Conservation (phyloP, 169 alveolate genomes). For the Plasmodium cynomolgi region DNA sequence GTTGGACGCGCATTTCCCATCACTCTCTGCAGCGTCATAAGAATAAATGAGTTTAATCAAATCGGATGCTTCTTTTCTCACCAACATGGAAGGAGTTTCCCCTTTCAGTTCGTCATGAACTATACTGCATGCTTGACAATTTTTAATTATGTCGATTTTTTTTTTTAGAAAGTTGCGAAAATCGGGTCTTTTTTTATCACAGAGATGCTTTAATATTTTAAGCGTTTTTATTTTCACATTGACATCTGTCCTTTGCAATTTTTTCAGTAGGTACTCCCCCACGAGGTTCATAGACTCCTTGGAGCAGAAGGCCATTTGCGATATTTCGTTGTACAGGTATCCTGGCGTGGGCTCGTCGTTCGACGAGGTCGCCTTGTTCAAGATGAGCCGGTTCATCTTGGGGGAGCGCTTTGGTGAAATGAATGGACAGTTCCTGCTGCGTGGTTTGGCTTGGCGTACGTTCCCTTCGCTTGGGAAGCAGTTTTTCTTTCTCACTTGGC, state of each 20-base stretch:
- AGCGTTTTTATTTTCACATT: slow-evolving; percentile 81
- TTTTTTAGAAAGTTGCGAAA: slow-evolving; percentile 59
- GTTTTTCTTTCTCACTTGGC: not conserved
- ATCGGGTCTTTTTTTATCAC: slow-evolving; percentile 75
- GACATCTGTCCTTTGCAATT: slow-evolving; percentile 80
- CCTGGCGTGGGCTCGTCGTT: slow-evolving; percentile 86
- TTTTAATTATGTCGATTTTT: slow-evolving; percentile 47
- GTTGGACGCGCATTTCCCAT: slow-evolving; percentile 5
- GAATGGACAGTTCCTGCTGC: not conserved
- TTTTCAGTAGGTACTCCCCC: slow-evolving; percentile 80
- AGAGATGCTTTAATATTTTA: slow-evolving; percentile 80
- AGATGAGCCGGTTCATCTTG: slow-evolving; percentile 47
- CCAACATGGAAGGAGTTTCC: slow-evolving; percentile 68
- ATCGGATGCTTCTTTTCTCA: slow-evolving; percentile 67
- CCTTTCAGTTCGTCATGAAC: slow-evolving; percentile 68
- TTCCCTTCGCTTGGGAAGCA: not conserved
- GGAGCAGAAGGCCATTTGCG: slow-evolving; percentile 76
- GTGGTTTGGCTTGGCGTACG: not conserved
- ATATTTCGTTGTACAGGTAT: slow-evolving; percentile 81
- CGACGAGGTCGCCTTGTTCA: slow-evolving; percentile 82
- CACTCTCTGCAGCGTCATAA: slow-evolving; percentile 23
- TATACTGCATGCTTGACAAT: slow-evolving; percentile 54
- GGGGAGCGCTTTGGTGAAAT: not conserved
- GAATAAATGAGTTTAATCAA: slow-evolving; percentile 47
- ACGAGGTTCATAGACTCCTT: slow-evolving; percentile 72